These are phyloP conservation scores for Cynanchum wilfordii DNA, from an alignment of 257 asterid species.

Conservation along the genomic window DNA sequence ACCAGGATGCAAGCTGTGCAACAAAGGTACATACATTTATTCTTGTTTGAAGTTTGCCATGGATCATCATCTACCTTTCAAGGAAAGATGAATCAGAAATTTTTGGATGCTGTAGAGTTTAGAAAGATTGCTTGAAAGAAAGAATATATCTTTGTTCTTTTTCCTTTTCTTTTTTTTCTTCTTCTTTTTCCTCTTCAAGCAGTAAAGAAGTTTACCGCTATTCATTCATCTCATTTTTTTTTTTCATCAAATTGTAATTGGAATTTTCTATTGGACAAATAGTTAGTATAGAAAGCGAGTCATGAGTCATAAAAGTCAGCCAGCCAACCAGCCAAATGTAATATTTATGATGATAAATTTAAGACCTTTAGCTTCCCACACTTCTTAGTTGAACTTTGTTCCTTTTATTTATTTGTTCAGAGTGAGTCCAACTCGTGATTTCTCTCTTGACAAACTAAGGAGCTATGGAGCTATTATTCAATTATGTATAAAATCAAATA, in stretches of 20 bases:
- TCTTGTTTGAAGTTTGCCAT: slow-evolving; percentile 18
- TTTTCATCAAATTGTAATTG: slow-evolving; percentile 41
- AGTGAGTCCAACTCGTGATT: no score
- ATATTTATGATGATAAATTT: slow-evolving; percentile 14
- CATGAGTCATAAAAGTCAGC: slow-evolving; percentile 21
- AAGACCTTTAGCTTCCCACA: not conserved
- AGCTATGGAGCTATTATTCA: no score
- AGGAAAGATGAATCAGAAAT: slow-evolving; percentile 28
- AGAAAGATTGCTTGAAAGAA: slow-evolving; percentile 32
- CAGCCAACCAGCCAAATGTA: slow-evolving; percentile 25
- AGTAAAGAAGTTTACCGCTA: slow-evolving; percentile 43
- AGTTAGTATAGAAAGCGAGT: slow-evolving; percentile 20
- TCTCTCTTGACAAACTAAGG: no score
- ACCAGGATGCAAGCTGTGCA: slow-evolving; percentile 23
- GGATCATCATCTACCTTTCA: slow-evolving; percentile 12
- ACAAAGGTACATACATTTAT: slow-evolving; percentile 20
- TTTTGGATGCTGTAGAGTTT: slow-evolving; percentile 59
- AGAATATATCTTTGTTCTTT: slow-evolving; percentile 20
- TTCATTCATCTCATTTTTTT: slow-evolving; percentile 33
- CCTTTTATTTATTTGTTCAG: not conserved
- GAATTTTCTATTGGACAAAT: slow-evolving; percentile 30
- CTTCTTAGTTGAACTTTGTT: not conserved
- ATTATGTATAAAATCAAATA: not conserved
- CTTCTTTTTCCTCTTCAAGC: not conserved
- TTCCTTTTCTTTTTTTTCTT: no score